phyloP scores from a whole-genome alignment of 805 yeast genomes.

The Osmozyma mogii region DNA sequence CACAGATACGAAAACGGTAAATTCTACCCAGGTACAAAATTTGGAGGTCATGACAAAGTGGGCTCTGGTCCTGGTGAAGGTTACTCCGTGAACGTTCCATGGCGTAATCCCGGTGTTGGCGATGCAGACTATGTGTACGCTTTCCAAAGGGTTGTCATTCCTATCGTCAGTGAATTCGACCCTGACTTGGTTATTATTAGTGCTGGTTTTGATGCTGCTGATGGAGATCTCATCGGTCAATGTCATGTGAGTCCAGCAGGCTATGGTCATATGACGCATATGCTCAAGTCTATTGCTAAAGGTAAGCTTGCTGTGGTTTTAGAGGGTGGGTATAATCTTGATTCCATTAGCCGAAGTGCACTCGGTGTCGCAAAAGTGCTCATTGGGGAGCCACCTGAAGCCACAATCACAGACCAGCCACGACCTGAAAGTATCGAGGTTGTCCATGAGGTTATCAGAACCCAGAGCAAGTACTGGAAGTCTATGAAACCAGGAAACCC shows the following conservation, averaged over 20 bases:
- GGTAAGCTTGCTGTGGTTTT: constrained; percentile 85
- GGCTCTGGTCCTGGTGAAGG: constrained; percentile 90
- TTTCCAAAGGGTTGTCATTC: constrained; percentile 77
- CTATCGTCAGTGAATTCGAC: constrained; percentile 78
- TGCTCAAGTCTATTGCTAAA: constrained; percentile 76
- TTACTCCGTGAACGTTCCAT: constrained; percentile 81
- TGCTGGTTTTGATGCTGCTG: constrained; percentile 98
- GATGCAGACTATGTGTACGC: constrained; percentile 96
- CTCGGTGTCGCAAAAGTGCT: constrained; percentile 85
- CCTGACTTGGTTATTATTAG: constrained; percentile 92
- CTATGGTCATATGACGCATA: constrained; percentile 93
- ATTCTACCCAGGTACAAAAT: constrained; percentile 89
- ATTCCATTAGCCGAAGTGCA: constrained; percentile 84
- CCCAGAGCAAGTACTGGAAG: constrained; percentile 85
- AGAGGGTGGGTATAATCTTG: constrained; percentile 96
- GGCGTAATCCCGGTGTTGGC: constrained; percentile 87
- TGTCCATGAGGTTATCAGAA: constrained; percentile 68
- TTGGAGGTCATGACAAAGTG: constrained; percentile 71
- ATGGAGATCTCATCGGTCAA: constrained; percentile 94
- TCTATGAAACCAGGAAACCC: constrained; percentile 64
- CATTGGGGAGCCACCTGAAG: constrained; percentile 92
- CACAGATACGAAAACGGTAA: constrained; percentile 90
- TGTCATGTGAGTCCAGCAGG: constrained; percentile 95
- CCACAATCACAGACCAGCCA: constrained; percentile 57
- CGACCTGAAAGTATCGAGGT: constrained; percentile 70